Evolutionary conservation across 805 yeast genomes (phyloP), one percentile per base, ranked within the genome.

Genomic region (Yamadazyma sp.): DNA sequence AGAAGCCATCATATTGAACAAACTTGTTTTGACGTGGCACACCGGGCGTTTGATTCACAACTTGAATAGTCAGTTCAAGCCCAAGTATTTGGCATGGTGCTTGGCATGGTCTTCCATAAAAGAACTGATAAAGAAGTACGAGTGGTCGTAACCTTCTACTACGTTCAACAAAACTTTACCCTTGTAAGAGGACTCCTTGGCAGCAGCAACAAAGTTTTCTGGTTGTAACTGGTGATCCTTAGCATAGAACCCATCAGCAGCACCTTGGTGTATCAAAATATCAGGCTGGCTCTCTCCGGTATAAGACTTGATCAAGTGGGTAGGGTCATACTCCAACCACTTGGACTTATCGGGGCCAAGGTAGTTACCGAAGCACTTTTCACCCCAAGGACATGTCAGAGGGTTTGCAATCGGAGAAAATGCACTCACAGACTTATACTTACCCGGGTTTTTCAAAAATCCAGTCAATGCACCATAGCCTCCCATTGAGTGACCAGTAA

Each of bases 401-500:
- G 98, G 98, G 62, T 89, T 85, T 17, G 78, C 64, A 48, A 93
- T 86, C 37, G 99, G 98, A 0, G 97, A 77, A 65, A 91, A 91
- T 0, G 96, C 97, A 41, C 87, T 77, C 28, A 85, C 90, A 1
- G 93, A 80, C 56, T 77, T 77, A 69, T 84, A 91, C 51, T 68
- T 70, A 1, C 80, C 82, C 1, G 90, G 86, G 57, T 84, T 78
- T 45, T 72, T 76, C 42, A 91, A 63, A 48, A 71, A 75, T 11
- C 77, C 73, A 43, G 83, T 66, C 43, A 91, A 62, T 0, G 99
- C 95, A 40, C 98, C 99, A 57, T 77, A 87, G 1, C 99, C 99
- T 35, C 99, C 99, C 98, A 93, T 93, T 1, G 99, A 93, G 60
- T 93, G 98, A 29, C 99, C 99, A n/a, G 93, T 80, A 47, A 91